phyloP scores from a whole-genome alignment of 1,284 basidiomycete genomes.

The Trichosporon sp. region DNA sequence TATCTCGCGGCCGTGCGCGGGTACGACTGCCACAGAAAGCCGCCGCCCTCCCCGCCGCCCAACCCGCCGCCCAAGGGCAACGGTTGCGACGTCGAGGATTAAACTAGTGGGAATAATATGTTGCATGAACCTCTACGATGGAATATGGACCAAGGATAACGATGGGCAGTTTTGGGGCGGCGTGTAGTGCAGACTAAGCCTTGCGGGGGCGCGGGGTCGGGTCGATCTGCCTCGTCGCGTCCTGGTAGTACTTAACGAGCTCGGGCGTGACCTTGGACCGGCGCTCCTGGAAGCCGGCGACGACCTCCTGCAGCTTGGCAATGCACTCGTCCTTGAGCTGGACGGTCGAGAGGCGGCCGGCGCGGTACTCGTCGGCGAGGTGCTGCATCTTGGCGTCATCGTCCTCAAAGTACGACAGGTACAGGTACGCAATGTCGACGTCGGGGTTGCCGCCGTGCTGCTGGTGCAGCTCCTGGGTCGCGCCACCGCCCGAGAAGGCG shows the following conservation, averaged over 20 bases:
- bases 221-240: conserved; percentile 71
- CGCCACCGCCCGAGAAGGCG: conserved; percentile 81
- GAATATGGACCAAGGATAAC: background rate
- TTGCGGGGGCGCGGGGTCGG: conserved; percentile 36
- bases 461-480: conserved; percentile 91
- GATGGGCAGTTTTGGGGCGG: background rate
- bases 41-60: background rate
- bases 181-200: background rate
- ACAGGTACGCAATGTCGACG: conserved; percentile 95
- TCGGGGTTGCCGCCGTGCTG: conserved; percentile 85
- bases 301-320: conserved; percentile 73
- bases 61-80: no score
- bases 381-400: conserved; percentile 80
- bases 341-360: conserved; percentile 81
- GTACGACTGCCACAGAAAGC: background rate
- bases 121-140: background rate
- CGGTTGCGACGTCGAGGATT: no score
- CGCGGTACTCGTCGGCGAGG: conserved; percentile 81
- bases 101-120: background rate
- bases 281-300: conserved; percentile 87
- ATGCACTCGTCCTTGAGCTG: conserved; percentile 92
- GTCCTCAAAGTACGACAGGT: conserved; percentile 93
- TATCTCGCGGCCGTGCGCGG: background rate
- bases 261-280: conserved; percentile 78
- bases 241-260: conserved; percentile 74